Conservation (phyloP, 208 protist genomes). For the Wallacemonas sp. region DNA sequence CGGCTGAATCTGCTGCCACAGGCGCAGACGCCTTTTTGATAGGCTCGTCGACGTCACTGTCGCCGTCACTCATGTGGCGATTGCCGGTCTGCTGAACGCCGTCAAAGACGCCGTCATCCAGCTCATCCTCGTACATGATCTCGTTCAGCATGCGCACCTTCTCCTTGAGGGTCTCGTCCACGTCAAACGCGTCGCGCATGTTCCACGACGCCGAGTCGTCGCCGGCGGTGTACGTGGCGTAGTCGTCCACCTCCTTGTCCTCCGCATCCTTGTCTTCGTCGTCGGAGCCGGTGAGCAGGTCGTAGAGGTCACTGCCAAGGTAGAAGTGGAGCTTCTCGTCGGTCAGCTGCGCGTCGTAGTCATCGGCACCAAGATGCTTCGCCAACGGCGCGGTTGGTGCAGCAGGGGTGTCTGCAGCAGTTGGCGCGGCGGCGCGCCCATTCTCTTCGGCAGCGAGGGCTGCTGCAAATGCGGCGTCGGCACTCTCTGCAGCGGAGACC, state of each 20-base stretch:
- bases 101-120: conserved; percentile 75
- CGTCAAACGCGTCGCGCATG: conserved; percentile 49
- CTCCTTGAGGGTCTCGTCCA: conserved; percentile 79
- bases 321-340: conserved; percentile 36
- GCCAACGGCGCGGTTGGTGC: background rate
- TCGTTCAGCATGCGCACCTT: conserved; percentile 85
- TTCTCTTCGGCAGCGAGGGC: conserved; percentile 15
- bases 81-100: conserved; percentile 26
- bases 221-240: conserved; percentile 27
- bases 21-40: conserved; percentile 8
- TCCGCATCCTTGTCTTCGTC: conserved; percentile 35
- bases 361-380: conserved; percentile 18
- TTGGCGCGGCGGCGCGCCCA: background rate
- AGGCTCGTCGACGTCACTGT: conserved; percentile 15
- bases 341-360: conserved; percentile 39
- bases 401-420: background rate
- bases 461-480: conserved; percentile 22
- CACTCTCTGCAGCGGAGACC: background rate
- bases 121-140: conserved; percentile 90
- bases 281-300: conserved; percentile 43
- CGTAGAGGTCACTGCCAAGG: conserved; percentile 50
- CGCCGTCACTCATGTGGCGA: conserved; percentile 27
- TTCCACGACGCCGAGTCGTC: conserved; percentile 13
- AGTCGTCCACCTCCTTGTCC: conserved; percentile 17
- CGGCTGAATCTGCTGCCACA: background rate